Conservation (phyloP, 768 basidiomycete genomes). For the Mycena indigotica region DNA sequence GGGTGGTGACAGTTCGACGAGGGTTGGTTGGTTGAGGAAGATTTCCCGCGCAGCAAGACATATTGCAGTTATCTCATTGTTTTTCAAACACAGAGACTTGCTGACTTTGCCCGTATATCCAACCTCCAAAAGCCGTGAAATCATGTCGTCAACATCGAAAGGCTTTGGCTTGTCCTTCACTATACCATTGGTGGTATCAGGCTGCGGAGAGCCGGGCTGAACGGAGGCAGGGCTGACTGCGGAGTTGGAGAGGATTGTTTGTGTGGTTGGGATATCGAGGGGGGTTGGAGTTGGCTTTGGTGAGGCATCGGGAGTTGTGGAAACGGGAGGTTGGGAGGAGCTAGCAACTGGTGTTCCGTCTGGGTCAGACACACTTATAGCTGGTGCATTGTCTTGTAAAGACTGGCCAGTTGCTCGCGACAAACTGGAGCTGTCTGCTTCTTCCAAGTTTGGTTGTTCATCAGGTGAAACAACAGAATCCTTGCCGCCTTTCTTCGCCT, state of each 20-base stretch:
- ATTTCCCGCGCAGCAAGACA: constrained; percentile 96
- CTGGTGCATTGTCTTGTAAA: constrained; percentile 47
- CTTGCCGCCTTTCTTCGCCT: constrained; percentile 69
- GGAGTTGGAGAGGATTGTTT: constrained; percentile 82
- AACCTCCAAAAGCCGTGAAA: constrained; percentile 91
- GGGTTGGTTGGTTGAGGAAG: constrained; percentile 93
- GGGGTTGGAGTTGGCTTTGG: constrained; percentile 51
- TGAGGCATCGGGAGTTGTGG: constrained; percentile 40
- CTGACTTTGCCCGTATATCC: constrained; percentile 98
- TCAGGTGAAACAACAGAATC: constrained; percentile 64
- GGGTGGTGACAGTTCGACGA: constrained; percentile 95
- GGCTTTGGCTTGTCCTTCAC: constrained; percentile 64
- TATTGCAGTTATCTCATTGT: constrained; percentile 90
- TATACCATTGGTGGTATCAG: constrained; percentile 47
- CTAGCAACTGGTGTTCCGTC: constrained; percentile 33
- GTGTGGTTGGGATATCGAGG: constrained; percentile 77
- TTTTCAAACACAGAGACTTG: constrained; percentile 94
- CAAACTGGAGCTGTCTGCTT: constrained; percentile 39
- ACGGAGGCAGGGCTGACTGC: constrained; percentile 57
- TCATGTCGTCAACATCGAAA: constrained; percentile 98
- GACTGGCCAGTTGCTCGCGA: constrained; percentile 46
- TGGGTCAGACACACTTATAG: constrained; percentile 48
- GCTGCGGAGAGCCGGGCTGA: constrained; percentile 40
- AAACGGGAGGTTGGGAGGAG: constrained; percentile 24
- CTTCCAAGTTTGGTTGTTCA: constrained; percentile 41